phyloP scores from a whole-genome alignment of 192 early-diverging fungal species.

The Linderina pennispora region DNA sequence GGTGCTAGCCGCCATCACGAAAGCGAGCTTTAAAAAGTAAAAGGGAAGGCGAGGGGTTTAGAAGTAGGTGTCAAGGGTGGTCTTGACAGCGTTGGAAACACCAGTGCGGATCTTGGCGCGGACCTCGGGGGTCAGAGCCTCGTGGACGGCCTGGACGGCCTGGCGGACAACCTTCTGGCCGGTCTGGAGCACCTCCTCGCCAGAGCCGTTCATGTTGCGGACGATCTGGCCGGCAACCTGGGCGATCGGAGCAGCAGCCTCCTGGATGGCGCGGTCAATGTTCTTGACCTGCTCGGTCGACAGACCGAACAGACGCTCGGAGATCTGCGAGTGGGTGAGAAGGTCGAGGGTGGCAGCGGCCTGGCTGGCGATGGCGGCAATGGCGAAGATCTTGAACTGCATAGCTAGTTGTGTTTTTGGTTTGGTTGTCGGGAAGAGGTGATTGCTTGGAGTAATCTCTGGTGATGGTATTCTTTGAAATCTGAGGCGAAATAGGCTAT shows the following conservation, averaged over 20 bases:
- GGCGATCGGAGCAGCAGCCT: slow-evolving; percentile 46
- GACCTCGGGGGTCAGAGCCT: slow-evolving; percentile 46
- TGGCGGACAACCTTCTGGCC: slow-evolving; percentile 49
- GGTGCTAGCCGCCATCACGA: too few species aligned
- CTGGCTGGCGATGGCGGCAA: slow-evolving; percentile 43
- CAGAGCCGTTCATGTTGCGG: slow-evolving; percentile 44
- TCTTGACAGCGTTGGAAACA: slow-evolving; percentile 48
- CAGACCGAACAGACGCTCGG: slow-evolving; percentile 46
- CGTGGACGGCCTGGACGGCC: slow-evolving; percentile 46
- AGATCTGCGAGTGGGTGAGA: slow-evolving; percentile 46
- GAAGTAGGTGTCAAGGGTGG: slow-evolving; percentile 49
- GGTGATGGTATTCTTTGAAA: neutral
- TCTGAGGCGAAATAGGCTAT: too few species aligned
- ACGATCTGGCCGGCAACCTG: slow-evolving; percentile 47
- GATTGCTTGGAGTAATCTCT: neutral
- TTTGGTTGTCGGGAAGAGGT: slow-evolving; percentile 5
- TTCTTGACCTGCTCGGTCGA: slow-evolving; percentile 48
- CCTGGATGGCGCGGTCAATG: slow-evolving; percentile 48
- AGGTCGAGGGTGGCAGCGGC: slow-evolving; percentile 46
- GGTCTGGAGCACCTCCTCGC: slow-evolving; percentile 42
- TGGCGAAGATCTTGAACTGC: slow-evolving; percentile 45
- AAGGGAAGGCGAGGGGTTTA: too few species aligned
- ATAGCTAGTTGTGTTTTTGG: slow-evolving; percentile 13
- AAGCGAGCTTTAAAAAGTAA: too few species aligned
- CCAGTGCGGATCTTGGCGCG: slow-evolving; percentile 47